Percentiles rank a stretch among this genome's conserved stretches.
These are phyloP conservation scores for Antarctomyces pellizariae DNA, from an alignment of 495 filamentous ascomycete genomes.

Conservation along the genomic window DNA sequence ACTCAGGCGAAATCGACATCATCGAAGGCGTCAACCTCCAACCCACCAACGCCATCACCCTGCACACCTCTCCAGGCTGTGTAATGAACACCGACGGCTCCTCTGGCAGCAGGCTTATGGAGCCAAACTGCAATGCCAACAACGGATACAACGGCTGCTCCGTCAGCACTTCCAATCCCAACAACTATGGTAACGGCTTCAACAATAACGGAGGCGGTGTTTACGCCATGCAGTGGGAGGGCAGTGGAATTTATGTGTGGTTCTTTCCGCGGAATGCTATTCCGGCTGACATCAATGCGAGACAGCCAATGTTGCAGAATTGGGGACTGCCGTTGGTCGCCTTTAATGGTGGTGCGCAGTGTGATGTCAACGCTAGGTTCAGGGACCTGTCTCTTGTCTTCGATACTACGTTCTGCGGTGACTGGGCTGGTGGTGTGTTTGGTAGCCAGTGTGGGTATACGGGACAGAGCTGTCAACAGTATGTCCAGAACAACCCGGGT, in stretches of 20 bases:
- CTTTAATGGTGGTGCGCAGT: constrained; percentile 34
- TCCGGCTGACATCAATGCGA: constrained; percentile 30
- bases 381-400: constrained; percentile 22
- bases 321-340: constrained; percentile 44
- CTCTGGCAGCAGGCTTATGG: constrained; percentile 19
- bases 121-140: constrained; percentile 30
- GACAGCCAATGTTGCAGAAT: constrained; percentile 28
- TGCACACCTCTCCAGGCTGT: constrained; percentile 46
- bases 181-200: constrained; percentile 33
- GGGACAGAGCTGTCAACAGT: constrained; percentile 23
- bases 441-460: constrained; percentile 4
- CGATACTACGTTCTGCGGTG: constrained; percentile 25
- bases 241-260: constrained; percentile 39
- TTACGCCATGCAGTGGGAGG: constrained; percentile 36
- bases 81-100: constrained; percentile 25
- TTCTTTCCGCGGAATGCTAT: constrained; percentile 37
- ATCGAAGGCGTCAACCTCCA: constrained; percentile 54
- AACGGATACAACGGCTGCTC: constrained; percentile 26
- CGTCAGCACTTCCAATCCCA: constrained; percentile 17
- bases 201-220: constrained; percentile 40
- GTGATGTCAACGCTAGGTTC: constrained; percentile 20
- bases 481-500: constrained; percentile 31
- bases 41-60: constrained; percentile 33
- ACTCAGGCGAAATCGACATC: constrained; percentile 60
- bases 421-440: constrained; percentile 22